These are phyloP conservation scores for Tagetes patula DNA, from an alignment of 129 eudicot genomes.

Conservation along the genomic window DNA sequence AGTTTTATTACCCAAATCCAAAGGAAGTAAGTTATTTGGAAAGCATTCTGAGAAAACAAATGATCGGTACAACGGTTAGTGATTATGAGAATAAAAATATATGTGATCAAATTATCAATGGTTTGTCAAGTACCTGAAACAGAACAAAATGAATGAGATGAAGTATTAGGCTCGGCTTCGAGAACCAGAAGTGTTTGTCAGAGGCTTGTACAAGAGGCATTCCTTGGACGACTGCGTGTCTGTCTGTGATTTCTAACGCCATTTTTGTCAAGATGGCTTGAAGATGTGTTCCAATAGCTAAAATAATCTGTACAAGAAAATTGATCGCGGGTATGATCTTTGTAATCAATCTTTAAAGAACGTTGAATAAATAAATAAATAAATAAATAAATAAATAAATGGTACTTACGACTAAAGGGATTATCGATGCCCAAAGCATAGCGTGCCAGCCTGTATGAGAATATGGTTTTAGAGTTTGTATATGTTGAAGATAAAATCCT, in stretches of 20 bases:
- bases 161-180: conserved; percentile 65
- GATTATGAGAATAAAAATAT: conserved; percentile 11
- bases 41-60: conserved; percentile 76
- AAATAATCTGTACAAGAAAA: conserved; percentile 49
- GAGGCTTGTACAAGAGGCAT: conserved; percentile 91
- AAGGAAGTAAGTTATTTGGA: conserved; percentile 80
- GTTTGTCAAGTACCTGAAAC: conserved; percentile 62
- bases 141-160: conserved; percentile 76
- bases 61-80: conserved; percentile 16
- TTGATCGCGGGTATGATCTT: background rate
- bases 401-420: conserved; percentile 69
- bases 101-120: background rate
- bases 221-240: conserved; percentile 87
- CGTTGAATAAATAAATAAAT: background rate
- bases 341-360: background rate
- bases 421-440: conserved; percentile 83
- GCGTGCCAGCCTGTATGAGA: conserved; percentile 69
- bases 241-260: conserved; percentile 85
- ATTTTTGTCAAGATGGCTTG: conserved; percentile 73
- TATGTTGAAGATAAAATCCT: background rate
- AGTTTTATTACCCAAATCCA: conserved; percentile 80
- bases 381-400: conserved; percentile 13
- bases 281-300: conserved; percentile 87
- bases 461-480: background rate
- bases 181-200: conserved; percentile 83